Conservation (phyloP, 805 yeast genomes). For the Nakazawaea ambrosiae region DNA sequence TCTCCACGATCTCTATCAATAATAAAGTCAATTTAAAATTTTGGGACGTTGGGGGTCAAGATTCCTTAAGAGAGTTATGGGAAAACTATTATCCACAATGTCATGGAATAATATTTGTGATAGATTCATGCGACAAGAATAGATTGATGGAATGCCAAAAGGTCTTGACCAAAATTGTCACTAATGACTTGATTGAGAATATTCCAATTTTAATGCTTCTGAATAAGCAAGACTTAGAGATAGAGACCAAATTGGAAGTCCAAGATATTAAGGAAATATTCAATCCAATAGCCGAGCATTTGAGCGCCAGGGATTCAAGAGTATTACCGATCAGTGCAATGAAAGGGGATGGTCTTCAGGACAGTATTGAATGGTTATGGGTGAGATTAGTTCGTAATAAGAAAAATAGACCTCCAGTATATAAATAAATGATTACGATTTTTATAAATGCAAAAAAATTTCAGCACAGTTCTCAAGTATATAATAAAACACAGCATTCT, state of each 20-base stretch:
- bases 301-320: slow-evolving; percentile 86
- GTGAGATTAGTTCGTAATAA: slow-evolving; percentile 65
- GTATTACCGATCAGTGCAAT: slow-evolving; percentile 86
- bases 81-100: slow-evolving; percentile 75
- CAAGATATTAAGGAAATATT: slow-evolving; percentile 78
- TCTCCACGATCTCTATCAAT: slow-evolving; percentile 34
- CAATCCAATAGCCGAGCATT: slow-evolving; percentile 72
- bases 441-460: not conserved
- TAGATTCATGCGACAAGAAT: slow-evolving; percentile 82
- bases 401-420: slow-evolving; percentile 51
- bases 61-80: slow-evolving; percentile 81
- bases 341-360: slow-evolving; percentile 75
- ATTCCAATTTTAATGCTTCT: slow-evolving; percentile 93
- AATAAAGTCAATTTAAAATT: slow-evolving; percentile 54
- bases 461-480: not conserved
- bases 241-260: slow-evolving; percentile 48
- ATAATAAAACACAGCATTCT: too few species aligned
- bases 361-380: slow-evolving; percentile 85
- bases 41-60: slow-evolving; percentile 98
- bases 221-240: slow-evolving; percentile 78
- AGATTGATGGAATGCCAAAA: slow-evolving; percentile 78
- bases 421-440: slow-evolving; percentile 19
- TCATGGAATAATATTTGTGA: slow-evolving; percentile 88
- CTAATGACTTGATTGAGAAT: slow-evolving; percentile 58
- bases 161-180: slow-evolving; percentile 51